Conservation (phyloP, 2,329 filamentous ascomycete species). For the Clonostachys sp. region DNA sequence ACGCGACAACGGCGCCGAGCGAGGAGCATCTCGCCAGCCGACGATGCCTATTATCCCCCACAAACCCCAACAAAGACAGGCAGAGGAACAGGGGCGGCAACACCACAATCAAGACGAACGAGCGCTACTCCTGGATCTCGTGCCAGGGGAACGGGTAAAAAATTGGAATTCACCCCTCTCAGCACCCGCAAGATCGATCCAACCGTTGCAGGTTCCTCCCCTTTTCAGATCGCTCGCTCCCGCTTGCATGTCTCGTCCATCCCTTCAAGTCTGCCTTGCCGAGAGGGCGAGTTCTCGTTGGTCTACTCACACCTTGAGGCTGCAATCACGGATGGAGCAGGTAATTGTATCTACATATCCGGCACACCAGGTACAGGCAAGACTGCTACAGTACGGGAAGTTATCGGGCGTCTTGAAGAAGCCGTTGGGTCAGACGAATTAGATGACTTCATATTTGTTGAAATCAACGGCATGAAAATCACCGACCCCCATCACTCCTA, state of each 20-base stretch:
- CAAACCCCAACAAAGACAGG: constrained; percentile 30
- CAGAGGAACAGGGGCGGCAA: constrained; percentile 13
- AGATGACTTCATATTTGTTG: constrained; percentile 97
- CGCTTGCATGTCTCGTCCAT: constrained; percentile 92
- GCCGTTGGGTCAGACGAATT: constrained; percentile 85
- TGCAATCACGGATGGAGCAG: constrained; percentile 88
- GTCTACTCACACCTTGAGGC: constrained; percentile 93
- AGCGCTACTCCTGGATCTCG: constrained; percentile 23
- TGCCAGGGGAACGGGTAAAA: constrained; percentile 45
- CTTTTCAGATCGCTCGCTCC: constrained; percentile 85
- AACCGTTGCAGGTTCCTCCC: constrained; percentile 70
- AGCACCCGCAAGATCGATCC: constrained; percentile 81
- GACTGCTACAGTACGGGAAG: constrained; percentile 94
- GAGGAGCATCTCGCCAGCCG: constrained; percentile 22
- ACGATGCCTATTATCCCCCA: constrained; percentile 23
- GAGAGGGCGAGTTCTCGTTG: constrained; percentile 84
- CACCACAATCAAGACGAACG: constrained; percentile 21
- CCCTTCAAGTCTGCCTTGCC: constrained; percentile 81
- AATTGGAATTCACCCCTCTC: constrained; percentile 92
- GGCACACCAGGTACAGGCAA: constrained; percentile 98
- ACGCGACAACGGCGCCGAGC: constrained; percentile 34
- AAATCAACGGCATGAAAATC: constrained; percentile 99
- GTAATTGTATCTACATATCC: constrained; percentile 97
- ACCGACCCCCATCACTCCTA: constrained; percentile 97
- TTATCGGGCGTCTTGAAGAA: constrained; percentile 83